Evolutionary conservation across 352 stramenopile species (phyloP).

Genomic region (Saprolegnia parasitica): DNA sequence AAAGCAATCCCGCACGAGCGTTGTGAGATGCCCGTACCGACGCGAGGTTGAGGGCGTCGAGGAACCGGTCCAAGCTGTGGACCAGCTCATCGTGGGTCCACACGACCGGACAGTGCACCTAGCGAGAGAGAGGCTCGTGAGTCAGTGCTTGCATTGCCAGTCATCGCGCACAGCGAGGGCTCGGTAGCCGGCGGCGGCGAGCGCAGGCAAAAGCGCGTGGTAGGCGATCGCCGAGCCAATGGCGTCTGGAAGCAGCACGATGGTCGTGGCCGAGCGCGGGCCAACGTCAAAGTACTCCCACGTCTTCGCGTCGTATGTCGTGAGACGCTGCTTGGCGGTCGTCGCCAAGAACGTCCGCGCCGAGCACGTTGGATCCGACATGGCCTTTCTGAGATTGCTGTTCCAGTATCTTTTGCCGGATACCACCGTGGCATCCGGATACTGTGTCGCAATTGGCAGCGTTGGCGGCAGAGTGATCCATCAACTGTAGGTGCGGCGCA

Average conservation of each 20-base stretch:
- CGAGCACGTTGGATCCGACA: conserved; percentile 30
- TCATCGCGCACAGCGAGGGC: conserved; percentile 46
- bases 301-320: conserved; percentile 68
- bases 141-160: not conserved
- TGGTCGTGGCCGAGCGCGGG: conserved; percentile 37
- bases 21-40: conserved; percentile 31
- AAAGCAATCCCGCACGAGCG: not conserved
- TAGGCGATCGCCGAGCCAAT: conserved; percentile 52
- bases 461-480: not conserved
- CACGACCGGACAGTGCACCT: conserved; percentile 65
- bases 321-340: conserved; percentile 58
- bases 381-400: not conserved
- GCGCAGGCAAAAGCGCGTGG: conserved; percentile 47
- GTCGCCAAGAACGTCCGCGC: conserved; percentile 56
- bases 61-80: conserved; percentile 73
- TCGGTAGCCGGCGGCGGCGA: conserved; percentile 56
- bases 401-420: not conserved
- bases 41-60: conserved; percentile 53
- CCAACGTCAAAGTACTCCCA: conserved; percentile 77
- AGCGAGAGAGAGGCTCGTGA: not conserved
- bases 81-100: conserved; percentile 82
- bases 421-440: conserved; percentile 2
- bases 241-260: conserved; percentile 62
- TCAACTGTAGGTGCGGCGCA: too few relatives aligned
- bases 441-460: not conserved